Conservation (phyloP, 306 rosid genomes). For the Prunus dulcis region DNA sequence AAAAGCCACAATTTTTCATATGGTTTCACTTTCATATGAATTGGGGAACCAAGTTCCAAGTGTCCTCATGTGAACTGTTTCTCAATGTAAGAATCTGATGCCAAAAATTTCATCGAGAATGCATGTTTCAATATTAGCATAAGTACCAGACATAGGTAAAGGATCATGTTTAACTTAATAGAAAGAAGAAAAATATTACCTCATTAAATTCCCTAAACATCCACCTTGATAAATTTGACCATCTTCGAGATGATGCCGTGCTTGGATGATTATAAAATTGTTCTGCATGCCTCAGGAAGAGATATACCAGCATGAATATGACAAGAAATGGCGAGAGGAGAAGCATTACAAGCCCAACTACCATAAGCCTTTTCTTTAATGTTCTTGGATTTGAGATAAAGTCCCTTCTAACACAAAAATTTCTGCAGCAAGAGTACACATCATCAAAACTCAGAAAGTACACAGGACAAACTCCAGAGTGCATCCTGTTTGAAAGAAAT, state of each 20-base stretch:
- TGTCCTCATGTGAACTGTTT: neutral
- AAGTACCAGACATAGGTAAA: conserved; percentile 2
- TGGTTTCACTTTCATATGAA: neutral
- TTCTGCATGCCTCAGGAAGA: conserved; percentile 93
- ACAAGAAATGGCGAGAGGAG: conserved; percentile 94
- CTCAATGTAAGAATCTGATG: neutral
- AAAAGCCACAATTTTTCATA: neutral
- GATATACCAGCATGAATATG: conserved; percentile 92
- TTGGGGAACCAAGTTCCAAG: neutral
- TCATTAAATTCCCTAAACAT: conserved; percentile 88
- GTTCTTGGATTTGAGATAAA: conserved; percentile 75
- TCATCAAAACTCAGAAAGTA: conserved; percentile 21
- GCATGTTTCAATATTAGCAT: neutral
- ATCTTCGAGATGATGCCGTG: conserved; percentile 83
- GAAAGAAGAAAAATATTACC: conserved; percentile 40
- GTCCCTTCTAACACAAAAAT: conserved; percentile 68
- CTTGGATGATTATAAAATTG: conserved; percentile 93
- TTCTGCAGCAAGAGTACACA: conserved; percentile 45
- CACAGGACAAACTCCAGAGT: neutral
- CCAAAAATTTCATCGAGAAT: no score
- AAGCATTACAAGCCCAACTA: conserved; percentile 84
- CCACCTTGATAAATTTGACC: conserved; percentile 96
- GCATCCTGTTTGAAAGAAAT: neutral
- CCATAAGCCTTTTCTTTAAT: conserved; percentile 76
- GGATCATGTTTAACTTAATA: neutral